Base-by-base conservation (phyloP, 1,139 yeast species). In the Yamadazyma dushanensis region DNA sequence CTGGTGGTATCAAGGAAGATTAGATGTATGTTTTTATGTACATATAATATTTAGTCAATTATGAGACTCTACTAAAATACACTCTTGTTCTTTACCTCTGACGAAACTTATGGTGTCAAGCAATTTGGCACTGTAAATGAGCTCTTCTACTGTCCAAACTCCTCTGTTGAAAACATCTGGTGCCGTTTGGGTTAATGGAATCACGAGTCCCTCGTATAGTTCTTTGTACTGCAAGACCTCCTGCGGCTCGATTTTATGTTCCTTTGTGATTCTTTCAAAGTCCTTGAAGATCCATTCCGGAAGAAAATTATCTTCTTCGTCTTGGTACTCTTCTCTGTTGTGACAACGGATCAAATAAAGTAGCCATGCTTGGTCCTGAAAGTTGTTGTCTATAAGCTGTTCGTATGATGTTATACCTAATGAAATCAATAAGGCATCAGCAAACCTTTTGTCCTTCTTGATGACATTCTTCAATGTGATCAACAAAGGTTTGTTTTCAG, bases 1-100 rank as follows among this genome's bases (percentile, higher is more conserved):
- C 78, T 44, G 97, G 96, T 59, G 97, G 97, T 61, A 73, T 84
- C 63, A 89, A 89, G 76, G 88, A 83, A 63, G 96, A 89, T 59
- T 88, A 81, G 64, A 46, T 32, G 8, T 29, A 28, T 31, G 26
- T 13, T 22, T 8, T 5, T 24, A 24, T 24, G 16, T 21, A 21
- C n/a, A 19, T 19, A 19, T 22, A 22, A 22, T 8, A 7, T n/a
- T 22, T 22, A 22, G 13, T 22, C 25, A 22, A 22, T n/a, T 3
- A 8, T 17, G 17, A 7, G 54, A 49, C 29, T 70, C 62, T 10
- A 83, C 70, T 38, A 83, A 64, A 35, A 78, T 74, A 35, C 81
- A 71, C 47, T 83, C 90, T 33, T 75, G 75, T 35, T 77, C 82
- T 39, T 73, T 66, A 7, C 76, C 76, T 49, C 88, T 67, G 2